A percentile compares a stretch with the other conserved stretches of the same genome.
phyloP scores from a whole-genome alignment of 106 monocot species.

The Triglochin maritima region DNA sequence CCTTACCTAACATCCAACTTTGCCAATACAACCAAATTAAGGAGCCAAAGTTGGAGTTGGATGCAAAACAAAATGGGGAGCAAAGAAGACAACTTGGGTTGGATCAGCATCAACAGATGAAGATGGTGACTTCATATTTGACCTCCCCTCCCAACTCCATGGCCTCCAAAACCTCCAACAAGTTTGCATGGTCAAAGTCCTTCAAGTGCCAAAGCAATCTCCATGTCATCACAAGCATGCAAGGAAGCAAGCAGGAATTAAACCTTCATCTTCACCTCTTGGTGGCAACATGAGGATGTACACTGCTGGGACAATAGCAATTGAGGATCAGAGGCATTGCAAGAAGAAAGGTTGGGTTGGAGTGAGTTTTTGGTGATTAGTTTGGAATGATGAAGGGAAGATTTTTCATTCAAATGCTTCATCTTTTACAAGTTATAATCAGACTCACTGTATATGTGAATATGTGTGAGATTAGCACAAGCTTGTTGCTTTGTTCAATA shows the following conservation, averaged over 20 bases:
- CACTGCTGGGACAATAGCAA: slow-evolving; percentile 23
- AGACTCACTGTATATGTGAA: too few relatives aligned
- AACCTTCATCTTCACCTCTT: slow-evolving; percentile 45
- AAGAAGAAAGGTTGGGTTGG: too few relatives aligned
- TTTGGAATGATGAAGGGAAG: too few relatives aligned
- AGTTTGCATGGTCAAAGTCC: slow-evolving; percentile 34
- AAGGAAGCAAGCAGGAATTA: slow-evolving; percentile 1
- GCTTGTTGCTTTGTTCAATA: too few relatives aligned
- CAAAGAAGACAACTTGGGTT: slow-evolving; percentile 14
- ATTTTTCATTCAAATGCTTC: too few relatives aligned
- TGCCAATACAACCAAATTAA: neutral
- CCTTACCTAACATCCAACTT: too few relatives aligned
- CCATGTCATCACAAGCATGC: slow-evolving; percentile 11
- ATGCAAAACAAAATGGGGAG: slow-evolving; percentile 29
- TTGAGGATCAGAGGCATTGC: neutral
- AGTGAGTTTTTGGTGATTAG: too few relatives aligned
- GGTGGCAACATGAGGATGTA: slow-evolving; percentile 46
- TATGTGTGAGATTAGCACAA: too few relatives aligned
- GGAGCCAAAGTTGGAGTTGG: slow-evolving; percentile 47
- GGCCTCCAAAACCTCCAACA: slow-evolving; percentile 45
- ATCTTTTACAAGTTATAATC: too few relatives aligned
- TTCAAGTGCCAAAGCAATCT: slow-evolving; percentile 31
- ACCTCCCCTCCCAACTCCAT: slow-evolving; percentile 65
- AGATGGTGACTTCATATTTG: slow-evolving; percentile 64
- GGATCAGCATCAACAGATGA: slow-evolving; percentile 43